These are phyloP conservation scores for Lachnellula arida DNA, from an alignment of 2,329 filamentous ascomycete species.

Conservation along the genomic window DNA sequence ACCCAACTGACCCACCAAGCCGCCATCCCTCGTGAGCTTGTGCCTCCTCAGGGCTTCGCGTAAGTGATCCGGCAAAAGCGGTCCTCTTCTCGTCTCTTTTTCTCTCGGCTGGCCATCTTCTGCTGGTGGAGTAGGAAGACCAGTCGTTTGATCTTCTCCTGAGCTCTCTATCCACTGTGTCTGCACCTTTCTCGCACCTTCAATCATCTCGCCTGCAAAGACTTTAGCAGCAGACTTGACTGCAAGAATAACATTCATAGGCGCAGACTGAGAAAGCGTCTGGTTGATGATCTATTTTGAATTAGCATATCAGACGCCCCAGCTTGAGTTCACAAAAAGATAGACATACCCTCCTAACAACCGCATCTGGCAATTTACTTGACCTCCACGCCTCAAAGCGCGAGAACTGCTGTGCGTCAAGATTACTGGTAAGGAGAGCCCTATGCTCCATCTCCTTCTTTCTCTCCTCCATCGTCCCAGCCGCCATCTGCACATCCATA, in stretches of 20 bases:
- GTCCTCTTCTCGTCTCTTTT: conserved; percentile 43
- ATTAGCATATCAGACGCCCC: conserved; percentile 1
- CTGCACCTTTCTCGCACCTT: conserved; percentile 65
- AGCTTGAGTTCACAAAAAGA: background rate
- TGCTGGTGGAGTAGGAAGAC: conserved; percentile 42
- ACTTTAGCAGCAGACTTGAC: conserved; percentile 73
- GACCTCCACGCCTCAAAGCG: conserved; percentile 69
- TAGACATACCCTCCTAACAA: conserved; percentile 58
- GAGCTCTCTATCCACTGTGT: conserved; percentile 61
- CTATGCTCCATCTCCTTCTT: conserved; percentile 54
- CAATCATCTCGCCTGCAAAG: conserved; percentile 72
- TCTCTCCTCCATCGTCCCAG: conserved; percentile 63
- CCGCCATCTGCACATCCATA: conserved; percentile 53
- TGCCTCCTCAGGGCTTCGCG: conserved; percentile 69
- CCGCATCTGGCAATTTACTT: conserved; percentile 62
- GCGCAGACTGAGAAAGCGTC: conserved; percentile 74
- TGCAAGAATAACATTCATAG: conserved; percentile 67
- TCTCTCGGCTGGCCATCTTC: conserved; percentile 26
- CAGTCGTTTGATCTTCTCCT: conserved; percentile 52
- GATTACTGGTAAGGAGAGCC: conserved; percentile 58
- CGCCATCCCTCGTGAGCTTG: conserved; percentile 57
- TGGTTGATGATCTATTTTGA: conserved; percentile 63
- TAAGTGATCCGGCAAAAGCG: conserved; percentile 69
- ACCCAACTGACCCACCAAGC: conserved; percentile 51
- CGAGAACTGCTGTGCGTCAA: conserved; percentile 62